These are phyloP conservation scores for Proteromonas lacertae DNA, from an alignment of 352 stramenopile genomes.

Conservation along the genomic window DNA sequence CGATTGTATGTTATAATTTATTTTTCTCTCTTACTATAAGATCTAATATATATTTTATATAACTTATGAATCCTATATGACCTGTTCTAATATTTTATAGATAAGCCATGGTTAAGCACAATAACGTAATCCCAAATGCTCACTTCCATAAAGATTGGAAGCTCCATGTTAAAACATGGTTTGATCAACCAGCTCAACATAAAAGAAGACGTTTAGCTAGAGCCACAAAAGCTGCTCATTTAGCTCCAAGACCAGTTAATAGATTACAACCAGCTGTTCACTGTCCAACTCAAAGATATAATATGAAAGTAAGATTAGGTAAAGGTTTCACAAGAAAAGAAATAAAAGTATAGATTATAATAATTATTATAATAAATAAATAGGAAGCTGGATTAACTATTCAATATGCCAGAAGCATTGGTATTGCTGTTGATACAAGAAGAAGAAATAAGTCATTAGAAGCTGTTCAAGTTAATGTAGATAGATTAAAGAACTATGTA, in stretches of 20 bases:
- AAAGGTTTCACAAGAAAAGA: constrained; percentile 93
- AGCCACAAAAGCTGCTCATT: constrained; percentile 78
- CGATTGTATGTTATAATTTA: too few species aligned
- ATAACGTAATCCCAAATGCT: constrained; percentile 82
- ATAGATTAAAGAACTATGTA: constrained; percentile 95
- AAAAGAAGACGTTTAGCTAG: constrained; percentile 75
- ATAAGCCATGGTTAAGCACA: too few species aligned
- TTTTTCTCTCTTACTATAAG: too few species aligned
- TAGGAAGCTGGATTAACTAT: constrained; percentile 63
- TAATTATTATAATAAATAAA: not conserved
- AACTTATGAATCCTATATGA: too few species aligned
- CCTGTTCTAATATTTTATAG: too few species aligned
- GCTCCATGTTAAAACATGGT: constrained; percentile 68
- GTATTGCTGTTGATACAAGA: constrained; percentile 88
- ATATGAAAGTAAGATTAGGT: constrained; percentile 77
- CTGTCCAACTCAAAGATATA: constrained; percentile 88
- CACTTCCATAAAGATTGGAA: constrained; percentile 99
- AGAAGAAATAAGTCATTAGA: constrained; percentile 87
- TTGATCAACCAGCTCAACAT: constrained; percentile 79
- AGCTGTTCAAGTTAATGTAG: constrained; percentile 68
- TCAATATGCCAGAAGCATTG: constrained; percentile 75
- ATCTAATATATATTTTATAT: too few species aligned
- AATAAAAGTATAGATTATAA: constrained; percentile 31
- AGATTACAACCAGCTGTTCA: constrained; percentile 79
- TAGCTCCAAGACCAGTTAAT: constrained; percentile 77